Conservation (phyloP, 306 rosid genomes). For the Quercus alba region DNA sequence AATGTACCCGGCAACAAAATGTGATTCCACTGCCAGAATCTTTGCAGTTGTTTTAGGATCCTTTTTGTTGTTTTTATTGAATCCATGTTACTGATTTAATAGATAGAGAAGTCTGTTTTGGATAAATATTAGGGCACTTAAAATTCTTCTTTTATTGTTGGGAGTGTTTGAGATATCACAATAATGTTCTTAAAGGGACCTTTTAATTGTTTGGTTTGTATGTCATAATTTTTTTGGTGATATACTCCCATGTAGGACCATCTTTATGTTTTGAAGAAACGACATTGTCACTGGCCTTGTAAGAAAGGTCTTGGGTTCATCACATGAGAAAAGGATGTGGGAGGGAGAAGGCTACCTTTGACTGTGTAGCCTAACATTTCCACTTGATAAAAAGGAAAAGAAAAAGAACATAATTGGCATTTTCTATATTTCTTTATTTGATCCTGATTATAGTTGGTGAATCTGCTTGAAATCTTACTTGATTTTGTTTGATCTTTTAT, state of each 20-base stretch:
- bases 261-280: background rate
- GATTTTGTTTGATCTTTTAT: constrained; percentile 20
- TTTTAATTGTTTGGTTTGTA: background rate
- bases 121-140: background rate
- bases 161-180: background rate
- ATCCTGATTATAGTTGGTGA: constrained; percentile 3
- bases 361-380: background rate
- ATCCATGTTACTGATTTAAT: background rate
- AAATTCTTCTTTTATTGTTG: background rate
- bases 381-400: background rate
- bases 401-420: background rate
- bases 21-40: background rate
- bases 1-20: background rate
- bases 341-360: background rate
- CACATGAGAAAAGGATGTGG: background rate
- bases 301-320: background rate
- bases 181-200: background rate
- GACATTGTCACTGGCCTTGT: background rate
- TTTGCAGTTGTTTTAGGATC: background rate
- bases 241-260: background rate
- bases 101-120: background rate
- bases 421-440: background rate
- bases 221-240: background rate
- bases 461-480: constrained; percentile 16
- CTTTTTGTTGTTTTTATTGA: background rate